Evolutionary conservation across 2,329 filamentous ascomycete genomes (phyloP).

Genomic region (Fusarium succisae): DNA sequence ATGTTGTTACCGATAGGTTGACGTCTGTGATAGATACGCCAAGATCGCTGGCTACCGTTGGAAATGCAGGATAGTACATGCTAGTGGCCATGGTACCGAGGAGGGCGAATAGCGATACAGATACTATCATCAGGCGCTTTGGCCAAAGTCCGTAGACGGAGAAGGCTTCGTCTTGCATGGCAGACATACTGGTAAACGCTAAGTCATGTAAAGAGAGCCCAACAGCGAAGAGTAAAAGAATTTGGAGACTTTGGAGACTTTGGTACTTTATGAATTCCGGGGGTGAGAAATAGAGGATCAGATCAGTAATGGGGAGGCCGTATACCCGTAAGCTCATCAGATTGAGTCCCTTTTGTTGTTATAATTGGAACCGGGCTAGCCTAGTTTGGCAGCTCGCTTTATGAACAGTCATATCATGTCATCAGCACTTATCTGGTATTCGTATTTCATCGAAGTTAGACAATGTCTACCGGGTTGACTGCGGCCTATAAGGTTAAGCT

Average conservation of each 20-base stretch:
- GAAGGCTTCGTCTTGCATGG: background rate
- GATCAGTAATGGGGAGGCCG: background rate
- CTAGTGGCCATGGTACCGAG: background rate
- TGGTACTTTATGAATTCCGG: rapidly evolving
- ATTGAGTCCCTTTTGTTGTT: background rate
- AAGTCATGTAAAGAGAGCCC: rapidly evolving
- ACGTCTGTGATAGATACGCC: background rate
- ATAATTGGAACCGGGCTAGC: background rate
- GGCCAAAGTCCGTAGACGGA: background rate
- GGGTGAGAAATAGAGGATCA: background rate
- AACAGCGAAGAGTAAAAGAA: background rate
- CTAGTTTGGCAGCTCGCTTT: background rate
- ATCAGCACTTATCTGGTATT: background rate
- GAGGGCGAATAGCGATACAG: background rate
- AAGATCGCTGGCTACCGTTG: background rate
- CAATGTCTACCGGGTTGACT: no score
- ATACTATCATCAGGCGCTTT: background rate
- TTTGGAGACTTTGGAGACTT: rapidly evolving
- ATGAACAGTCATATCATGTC: background rate
- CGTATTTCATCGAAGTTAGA: background rate
- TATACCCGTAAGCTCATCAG: background rate
- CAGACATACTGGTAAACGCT: background rate
- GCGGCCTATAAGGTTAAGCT: no score
- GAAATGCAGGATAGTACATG: background rate
- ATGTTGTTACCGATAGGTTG: background rate